Base-by-base conservation (phyloP, 306 rosid genomes). In the Fragaria nilgerrensis region DNA sequence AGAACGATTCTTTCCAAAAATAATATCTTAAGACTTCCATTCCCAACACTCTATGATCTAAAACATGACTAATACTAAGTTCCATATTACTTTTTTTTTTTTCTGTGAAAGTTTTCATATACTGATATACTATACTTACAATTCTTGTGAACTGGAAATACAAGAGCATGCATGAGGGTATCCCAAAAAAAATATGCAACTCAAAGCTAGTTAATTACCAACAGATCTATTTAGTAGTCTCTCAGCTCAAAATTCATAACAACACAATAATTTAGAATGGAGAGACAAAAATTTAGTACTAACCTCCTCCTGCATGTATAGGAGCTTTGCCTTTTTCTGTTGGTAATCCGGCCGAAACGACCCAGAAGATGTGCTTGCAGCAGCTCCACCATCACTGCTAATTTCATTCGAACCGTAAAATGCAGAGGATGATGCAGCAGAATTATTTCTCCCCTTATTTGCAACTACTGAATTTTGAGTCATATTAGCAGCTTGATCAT, bases 261-360 rank as follows among this genome's bases (percentile, higher is more conserved):
- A 32, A 65, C 15, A 44, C 22, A 32, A 1, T 5, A 29, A 29
- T 29, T 63, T 23, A 58, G 64, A 63, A 14, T 29, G 75, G 49
- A 37, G 20, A 58, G 53, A 22, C 3, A 14, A 62, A 16, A 1
- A 44, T 27, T 13, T 16, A 6, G 23, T 52, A 86, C 93, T 55
- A 83, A 95, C 99, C 99, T 95, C 97, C 59, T 92, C 99, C 58
- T 85, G 92, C 92, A 95, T 92, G 82, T 72, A 86, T 55, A 90
- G 80, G 0, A 95, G 94, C 87, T 88, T 92, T 6, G 97, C 92
- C 77, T 90, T 92, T 79, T 79, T 92, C n/a, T 92, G 93, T 41
- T 88, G 94, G 82, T 71, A 87, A 77, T 87, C 92, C 10, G 93
- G 90, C 64, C 77, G 64, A 32, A 83, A 69, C 45, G 92, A 82